A percentile compares a stretch with the other conserved stretches of the same genome.
Evolutionary conservation across 106 monocot species (phyloP).

Genomic region (Triglochin maritima): DNA sequence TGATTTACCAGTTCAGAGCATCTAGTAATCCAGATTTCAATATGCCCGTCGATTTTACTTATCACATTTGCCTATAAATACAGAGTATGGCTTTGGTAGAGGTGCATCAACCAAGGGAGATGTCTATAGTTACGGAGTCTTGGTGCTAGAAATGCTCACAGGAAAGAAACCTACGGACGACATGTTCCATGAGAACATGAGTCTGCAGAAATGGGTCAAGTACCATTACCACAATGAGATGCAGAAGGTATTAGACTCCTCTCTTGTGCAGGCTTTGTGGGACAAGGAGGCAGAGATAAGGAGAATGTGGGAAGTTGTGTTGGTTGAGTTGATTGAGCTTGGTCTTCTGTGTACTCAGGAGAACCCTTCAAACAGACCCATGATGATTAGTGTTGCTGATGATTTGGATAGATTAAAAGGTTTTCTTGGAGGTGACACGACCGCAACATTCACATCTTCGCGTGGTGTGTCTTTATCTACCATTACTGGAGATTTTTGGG

Average conservation of each 20-base stretch:
- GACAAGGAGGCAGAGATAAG: not conserved
- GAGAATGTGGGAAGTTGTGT: slow-evolving; percentile 11
- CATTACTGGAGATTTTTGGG: too few species aligned
- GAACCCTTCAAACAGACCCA: slow-evolving; percentile 31
- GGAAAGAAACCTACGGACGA: slow-evolving; percentile 50
- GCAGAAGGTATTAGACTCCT: slow-evolving; percentile 10
- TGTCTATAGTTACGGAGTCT: slow-evolving; percentile 81
- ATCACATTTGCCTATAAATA: not conserved
- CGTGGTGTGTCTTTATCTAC: too few species aligned
- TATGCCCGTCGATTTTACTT: not conserved
- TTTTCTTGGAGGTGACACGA: slow-evolving; percentile 15
- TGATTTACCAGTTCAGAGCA: too few species aligned
- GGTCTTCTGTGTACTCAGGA: slow-evolving; percentile 32
- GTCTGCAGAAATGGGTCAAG: slow-evolving; percentile 14
- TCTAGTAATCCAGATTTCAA: too few species aligned
- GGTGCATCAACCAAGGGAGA: slow-evolving; percentile 66
- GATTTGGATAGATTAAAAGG: slow-evolving; percentile 33
- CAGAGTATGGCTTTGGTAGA: slow-evolving; percentile 82
- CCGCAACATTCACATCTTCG: not conserved
- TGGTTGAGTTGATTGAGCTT: slow-evolving; percentile 33
- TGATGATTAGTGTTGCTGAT: slow-evolving; percentile 47
- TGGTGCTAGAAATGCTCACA: slow-evolving; percentile 60
- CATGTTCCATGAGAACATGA: slow-evolving; percentile 10
- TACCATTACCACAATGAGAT: slow-evolving; percentile 10
- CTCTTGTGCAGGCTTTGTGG: not conserved